These are phyloP conservation scores for Amanita exitialis DNA, from an alignment of 768 basidiomycete species.

Conservation along the genomic window DNA sequence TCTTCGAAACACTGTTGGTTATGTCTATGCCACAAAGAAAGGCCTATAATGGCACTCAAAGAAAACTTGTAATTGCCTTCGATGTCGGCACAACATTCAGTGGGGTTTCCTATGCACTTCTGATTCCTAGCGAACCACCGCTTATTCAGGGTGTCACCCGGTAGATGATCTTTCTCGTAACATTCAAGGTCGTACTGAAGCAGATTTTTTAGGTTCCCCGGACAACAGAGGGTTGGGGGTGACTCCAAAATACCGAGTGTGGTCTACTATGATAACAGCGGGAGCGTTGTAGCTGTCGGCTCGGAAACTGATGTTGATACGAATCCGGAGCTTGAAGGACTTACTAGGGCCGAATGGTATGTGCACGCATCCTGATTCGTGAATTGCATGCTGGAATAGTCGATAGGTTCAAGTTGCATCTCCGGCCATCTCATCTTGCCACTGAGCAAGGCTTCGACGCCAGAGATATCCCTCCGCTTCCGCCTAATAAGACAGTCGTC, in stretches of 20 bases:
- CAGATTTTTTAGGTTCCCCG: not conserved
- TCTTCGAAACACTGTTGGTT: not conserved
- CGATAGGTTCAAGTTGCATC: slow-evolving; percentile 2
- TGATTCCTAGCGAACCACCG: slow-evolving; percentile 13
- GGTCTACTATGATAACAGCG: not conserved
- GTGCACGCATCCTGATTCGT: not conserved
- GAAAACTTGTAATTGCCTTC: not conserved
- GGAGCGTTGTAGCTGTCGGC: not conserved
- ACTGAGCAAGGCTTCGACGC: slow-evolving; percentile 7
- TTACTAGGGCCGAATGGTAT: slow-evolving; percentile 24
- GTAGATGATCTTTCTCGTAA: not conserved
- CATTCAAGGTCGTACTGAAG: not conserved
- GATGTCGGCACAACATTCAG: not conserved
- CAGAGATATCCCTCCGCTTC: slow-evolving; percentile 25
- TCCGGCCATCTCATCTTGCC: not conserved
- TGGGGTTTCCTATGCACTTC: slow-evolving; percentile 1
- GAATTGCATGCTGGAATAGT: not conserved
- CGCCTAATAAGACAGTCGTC: slow-evolving; percentile 27
- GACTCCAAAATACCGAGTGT: slow-evolving; percentile 28
- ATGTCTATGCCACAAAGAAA: not conserved
- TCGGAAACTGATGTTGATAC: slow-evolving; percentile 1
- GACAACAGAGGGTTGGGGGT: slow-evolving; percentile 9
- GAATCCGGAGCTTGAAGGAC: slow-evolving; percentile 8
- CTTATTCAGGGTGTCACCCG: slow-evolving; percentile 13
- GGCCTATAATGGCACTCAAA: not conserved